Evolutionary conservation across 2,329 filamentous ascomycete genomes (phyloP), one percentile per base, ranked within the genome.

Genomic region (Epichloe typhina): DNA sequence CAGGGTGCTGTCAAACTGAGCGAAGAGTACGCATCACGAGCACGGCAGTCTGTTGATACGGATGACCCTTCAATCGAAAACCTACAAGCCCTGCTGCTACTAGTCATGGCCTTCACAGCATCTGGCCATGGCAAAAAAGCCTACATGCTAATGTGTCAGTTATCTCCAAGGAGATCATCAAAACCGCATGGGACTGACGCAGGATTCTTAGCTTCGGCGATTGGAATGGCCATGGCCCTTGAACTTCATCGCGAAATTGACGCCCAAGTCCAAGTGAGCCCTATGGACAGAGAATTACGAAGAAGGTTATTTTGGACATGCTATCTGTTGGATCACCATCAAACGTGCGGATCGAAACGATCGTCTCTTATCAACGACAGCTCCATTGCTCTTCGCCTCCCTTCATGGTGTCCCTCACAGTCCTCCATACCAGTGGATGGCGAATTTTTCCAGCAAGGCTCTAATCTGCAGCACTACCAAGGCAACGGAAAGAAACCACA

Each of bases 251-350:
- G 86, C 35, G 88, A 95, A 67, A 70, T 84, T 42, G 82, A 88
- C 23, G 62, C 72, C 5, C 77, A 79, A 47, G 70, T 79, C 12
- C 77, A 79, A 50, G 74, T 86, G 11, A 77, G 80, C 0, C 74
- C 80, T 0, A 70, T 80, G 4, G 88, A 94, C 61, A 77, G 84
- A 51, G 88, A 94, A 68, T 82, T 83, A 61, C 77, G 86, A 44
- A 75, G 88, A 50, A 77, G 86, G n/a, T 70, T 94, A 2, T 95
- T 95, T 65, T 95, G 88, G 88, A 83, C 86, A 2, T 91, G 86
- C 62, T 95, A 93, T 59, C 71, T 94, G 26, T 82, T 94, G 65
- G 88, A 95, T 62, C 79, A 86, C n/a, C 93, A 91, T 58, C 76
- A 83, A 57, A 80, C 85, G 1, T 88, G 85, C 56, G 88, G 88